Conservation (phyloP, 1,139 yeast species). For the Blastobotrys malaysiensis region DNA sequence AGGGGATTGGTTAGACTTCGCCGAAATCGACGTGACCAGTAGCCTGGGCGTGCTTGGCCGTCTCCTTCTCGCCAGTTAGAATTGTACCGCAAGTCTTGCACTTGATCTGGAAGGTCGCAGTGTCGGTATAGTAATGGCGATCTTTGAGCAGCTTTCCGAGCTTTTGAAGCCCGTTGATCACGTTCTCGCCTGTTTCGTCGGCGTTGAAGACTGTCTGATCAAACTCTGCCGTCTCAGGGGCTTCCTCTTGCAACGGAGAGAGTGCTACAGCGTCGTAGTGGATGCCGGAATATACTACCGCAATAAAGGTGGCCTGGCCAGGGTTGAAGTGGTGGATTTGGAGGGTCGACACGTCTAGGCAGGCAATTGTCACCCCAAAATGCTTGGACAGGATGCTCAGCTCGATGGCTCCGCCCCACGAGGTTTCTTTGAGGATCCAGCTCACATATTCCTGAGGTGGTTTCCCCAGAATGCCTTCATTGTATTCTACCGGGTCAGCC, state of each 20-base stretch:
- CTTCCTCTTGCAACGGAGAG: conserved; percentile 31
- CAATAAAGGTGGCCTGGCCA: conserved; percentile 42
- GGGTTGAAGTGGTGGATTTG: conserved; percentile 54
- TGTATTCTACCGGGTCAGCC: conserved; percentile 44
- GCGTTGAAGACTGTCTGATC: conserved; percentile 43
- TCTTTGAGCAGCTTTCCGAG: conserved; percentile 46
- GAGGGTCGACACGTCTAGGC: conserved; percentile 65
- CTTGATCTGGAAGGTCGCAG: conserved; percentile 52
- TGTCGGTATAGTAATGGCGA: conserved; percentile 61
- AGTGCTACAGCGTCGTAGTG: conserved; percentile 66
- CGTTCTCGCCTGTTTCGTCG: conserved; percentile 29
- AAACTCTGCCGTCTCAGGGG: conserved; percentile 20
- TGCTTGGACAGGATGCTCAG: conserved; percentile 56
- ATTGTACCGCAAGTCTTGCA: conserved; percentile 53
- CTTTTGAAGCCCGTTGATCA: conserved; percentile 38
- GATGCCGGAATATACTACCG: conserved; percentile 63
- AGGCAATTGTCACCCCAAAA: conserved; percentile 50
- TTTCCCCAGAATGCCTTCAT: conserved; percentile 56
- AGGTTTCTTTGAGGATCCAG: conserved; percentile 58
- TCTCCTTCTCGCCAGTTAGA: conserved; percentile 62
- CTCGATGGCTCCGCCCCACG: conserved; percentile 90
- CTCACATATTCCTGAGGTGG: conserved; percentile 45
- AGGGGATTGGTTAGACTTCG: conserved; percentile 47
- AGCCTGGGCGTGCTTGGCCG: conserved; percentile 57
- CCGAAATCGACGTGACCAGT: conserved; percentile 66